Conservation (phyloP, 176 grass and related monocot species). For the Areca catechu region DNA sequence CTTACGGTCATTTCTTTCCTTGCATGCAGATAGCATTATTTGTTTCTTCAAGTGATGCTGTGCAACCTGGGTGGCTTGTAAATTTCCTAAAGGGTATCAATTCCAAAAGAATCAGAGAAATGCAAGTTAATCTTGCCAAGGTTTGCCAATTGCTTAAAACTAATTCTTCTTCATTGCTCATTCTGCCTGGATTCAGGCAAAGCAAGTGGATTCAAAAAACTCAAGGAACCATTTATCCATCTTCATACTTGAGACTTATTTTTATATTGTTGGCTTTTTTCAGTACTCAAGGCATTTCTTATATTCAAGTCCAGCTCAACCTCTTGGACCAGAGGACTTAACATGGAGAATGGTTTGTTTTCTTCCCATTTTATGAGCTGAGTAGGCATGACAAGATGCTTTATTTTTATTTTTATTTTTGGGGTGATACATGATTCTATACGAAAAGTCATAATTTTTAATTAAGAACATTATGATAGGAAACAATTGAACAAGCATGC, state of each 20-base stretch:
- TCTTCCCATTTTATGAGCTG: not conserved
- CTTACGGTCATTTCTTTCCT: not conserved
- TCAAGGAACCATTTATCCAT: not conserved
- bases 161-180: not conserved
- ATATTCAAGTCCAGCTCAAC: conserved; percentile 85
- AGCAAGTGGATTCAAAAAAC: not conserved
- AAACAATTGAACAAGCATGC: too few relatives aligned
- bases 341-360: conserved; percentile 89
- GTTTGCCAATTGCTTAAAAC: conserved; percentile 28
- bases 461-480: too few relatives aligned
- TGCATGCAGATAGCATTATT: conserved; percentile 69
- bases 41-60: conserved; percentile 77
- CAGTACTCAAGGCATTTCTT: conserved; percentile 86
- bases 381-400: too few relatives aligned
- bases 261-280: conserved; percentile 11
- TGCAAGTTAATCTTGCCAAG: conserved; percentile 73
- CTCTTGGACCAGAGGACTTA: conserved; percentile 91
- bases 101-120: conserved; percentile 41
- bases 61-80: conserved; percentile 83
- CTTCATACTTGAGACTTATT: not conserved
- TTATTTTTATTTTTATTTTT: too few relatives aligned
- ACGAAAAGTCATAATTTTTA: too few relatives aligned
- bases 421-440: too few relatives aligned
- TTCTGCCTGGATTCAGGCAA: not conserved
- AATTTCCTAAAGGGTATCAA: conserved; percentile 62